These are phyloP conservation scores for Termitomyces heimii DNA, from an alignment of 768 basidiomycete genomes.

Conservation along the genomic window DNA sequence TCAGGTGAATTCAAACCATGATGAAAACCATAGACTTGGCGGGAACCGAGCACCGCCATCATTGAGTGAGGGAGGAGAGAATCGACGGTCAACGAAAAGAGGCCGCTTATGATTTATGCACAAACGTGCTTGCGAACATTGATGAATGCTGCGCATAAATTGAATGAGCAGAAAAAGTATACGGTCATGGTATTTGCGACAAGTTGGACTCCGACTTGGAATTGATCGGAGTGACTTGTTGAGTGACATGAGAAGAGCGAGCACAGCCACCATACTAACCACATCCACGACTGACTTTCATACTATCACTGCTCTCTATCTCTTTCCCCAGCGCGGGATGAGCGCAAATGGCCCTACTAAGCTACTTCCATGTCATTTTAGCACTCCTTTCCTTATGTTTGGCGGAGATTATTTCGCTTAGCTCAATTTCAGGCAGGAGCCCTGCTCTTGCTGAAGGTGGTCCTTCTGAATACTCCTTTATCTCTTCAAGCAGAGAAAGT, in stretches of 20 bases:
- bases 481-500: constrained; percentile 11
- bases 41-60: no score
- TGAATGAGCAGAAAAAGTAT: neutral
- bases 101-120: neutral
- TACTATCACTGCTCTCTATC: constrained; percentile 1
- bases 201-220: no score
- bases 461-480: constrained; percentile 14
- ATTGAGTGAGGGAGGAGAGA: no score
- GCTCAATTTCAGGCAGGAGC: constrained; percentile 14
- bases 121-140: neutral
- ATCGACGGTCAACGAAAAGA: neutral
- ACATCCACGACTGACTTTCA: constrained; percentile 1
- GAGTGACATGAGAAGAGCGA: neutral
- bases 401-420: constrained; percentile 25
- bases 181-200: neutral
- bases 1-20: neutral
- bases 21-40: neutral
- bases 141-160: neutral
- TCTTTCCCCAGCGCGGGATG: constrained; percentile 16
- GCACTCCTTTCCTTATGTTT: constrained; percentile 23
- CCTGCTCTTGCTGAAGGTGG: constrained; percentile 22
- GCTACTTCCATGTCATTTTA: constrained; percentile 19
- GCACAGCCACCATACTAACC: constrained; percentile 1
- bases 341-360: constrained; percentile 29
- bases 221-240: neutral